Evolutionary conservation across 768 basidiomycete genomes (phyloP), one percentile per base, ranked within the genome.

Genomic region (Tylopilus rubrobrunneus): DNA sequence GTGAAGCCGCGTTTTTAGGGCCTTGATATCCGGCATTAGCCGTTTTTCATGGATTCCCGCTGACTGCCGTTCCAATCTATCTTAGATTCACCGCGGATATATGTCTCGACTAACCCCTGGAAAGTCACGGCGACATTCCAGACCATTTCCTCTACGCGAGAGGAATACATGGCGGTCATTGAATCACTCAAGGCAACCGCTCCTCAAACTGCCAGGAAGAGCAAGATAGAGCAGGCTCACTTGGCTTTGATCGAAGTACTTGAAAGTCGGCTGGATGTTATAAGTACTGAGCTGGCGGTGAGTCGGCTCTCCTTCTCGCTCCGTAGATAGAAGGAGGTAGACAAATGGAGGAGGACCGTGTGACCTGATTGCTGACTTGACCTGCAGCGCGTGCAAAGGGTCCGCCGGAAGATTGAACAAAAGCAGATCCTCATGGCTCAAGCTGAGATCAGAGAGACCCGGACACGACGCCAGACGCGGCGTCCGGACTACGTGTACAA

Each of bases 101-200:
- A 90, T 64, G 73, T 80, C 37, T 92, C 91, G 33, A 89, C 87
- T 14, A 94, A 94, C 69, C 92, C 92, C 21, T 94, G 89, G 90
- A 94, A 92, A 74, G 85, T 85, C 41, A 82, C 85, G 9, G 85
- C 89, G 31, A 85, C 86, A 15, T 88, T 93, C 63, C 78, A 84
- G 61, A 77, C 85, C 11, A 71, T 87, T 49, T 81, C 87, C 14
- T 85, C 87, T 4, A 85, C 87, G 14, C 78, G 79, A 43, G 84
- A 84, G 47, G 89, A 93, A 65, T 92, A 92, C 62, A 51, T 83
- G n/a, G 74, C 73, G 6, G 66, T 82, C 42, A 76, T 92, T 52
- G 83, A 84, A 57, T 74, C 76, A 45, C 67, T 93, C 59, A 87
- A 86, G 64, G 67, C 63, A 21, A 68, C 66, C 12, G 69, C 69